These are phyloP conservation scores for Mycosarcoma maydis DNA, from an alignment of 1,284 basidiomycete species.

Conservation along the genomic window DNA sequence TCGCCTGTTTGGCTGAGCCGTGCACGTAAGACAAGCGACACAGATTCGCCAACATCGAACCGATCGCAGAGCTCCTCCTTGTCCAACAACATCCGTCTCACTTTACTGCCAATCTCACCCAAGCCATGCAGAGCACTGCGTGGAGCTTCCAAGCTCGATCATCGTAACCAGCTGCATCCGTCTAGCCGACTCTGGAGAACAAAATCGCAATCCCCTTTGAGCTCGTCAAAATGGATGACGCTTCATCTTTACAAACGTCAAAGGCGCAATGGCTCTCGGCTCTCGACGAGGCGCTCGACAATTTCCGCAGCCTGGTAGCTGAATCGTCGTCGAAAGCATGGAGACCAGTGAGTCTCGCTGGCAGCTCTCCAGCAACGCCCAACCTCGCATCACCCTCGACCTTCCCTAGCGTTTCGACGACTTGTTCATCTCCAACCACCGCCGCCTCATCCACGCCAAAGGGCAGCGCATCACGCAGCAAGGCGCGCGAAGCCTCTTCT, in stretches of 20 bases:
- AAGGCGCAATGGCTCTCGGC: constrained; percentile 54
- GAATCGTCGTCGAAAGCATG: constrained; percentile 49
- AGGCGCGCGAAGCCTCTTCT: constrained; percentile 28
- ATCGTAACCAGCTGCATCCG: not conserved
- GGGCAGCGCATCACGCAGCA: constrained; percentile 5
- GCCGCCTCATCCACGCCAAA: constrained; percentile 5
- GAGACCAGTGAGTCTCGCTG: constrained; percentile 38
- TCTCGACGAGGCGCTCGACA: constrained; percentile 46
- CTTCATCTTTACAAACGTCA: constrained; percentile 35
- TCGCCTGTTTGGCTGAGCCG: constrained; percentile 3
- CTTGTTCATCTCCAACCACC: not conserved
- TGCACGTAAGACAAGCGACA: not conserved
- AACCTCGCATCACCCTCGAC: constrained; percentile 20
- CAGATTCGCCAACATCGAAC: not conserved
- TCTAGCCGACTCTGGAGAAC: too few relatives aligned
- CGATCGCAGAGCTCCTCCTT: too few relatives aligned
- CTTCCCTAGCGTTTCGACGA: constrained; percentile 5
- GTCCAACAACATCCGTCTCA: too few relatives aligned
- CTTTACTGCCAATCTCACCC: too few relatives aligned
- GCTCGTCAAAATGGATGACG: constrained; percentile 38
- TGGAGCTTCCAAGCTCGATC: not conserved
- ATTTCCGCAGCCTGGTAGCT: constrained; percentile 45
- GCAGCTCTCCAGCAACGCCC: constrained; percentile 29
- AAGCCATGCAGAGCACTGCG: not conserved
- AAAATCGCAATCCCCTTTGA: too few relatives aligned